Conservation (phyloP, 192 early-diverging fungal species). For the Backusella tuberculispora region DNA sequence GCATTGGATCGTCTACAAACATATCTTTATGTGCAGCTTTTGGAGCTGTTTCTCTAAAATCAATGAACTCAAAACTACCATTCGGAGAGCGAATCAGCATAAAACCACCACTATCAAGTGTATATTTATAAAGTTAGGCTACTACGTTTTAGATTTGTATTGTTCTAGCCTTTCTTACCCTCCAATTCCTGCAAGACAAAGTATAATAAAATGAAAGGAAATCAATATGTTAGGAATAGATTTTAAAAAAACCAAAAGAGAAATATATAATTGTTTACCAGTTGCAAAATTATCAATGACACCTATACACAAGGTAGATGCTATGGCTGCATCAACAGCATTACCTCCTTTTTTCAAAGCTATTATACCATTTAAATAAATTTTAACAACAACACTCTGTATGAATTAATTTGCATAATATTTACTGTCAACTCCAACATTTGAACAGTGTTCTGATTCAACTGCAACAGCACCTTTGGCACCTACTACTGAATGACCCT, state of each 20-base stretch:
- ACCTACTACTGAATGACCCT: slow-evolving; percentile 39
- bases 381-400: not conserved
- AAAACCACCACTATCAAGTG: slow-evolving; percentile 77
- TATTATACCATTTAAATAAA: slow-evolving; percentile 22
- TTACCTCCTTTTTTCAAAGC: slow-evolving; percentile 87
- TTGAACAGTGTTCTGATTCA: slow-evolving; percentile 70
- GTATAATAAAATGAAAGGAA: not conserved
- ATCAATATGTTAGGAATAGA: not conserved
- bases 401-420: not conserved
- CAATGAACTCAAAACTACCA: slow-evolving; percentile 68
- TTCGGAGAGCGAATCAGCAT: slow-evolving; percentile 76
- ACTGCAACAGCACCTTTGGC: slow-evolving; percentile 69
- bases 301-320: slow-evolving; percentile 86
- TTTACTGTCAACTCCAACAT: slow-evolving; percentile 66
- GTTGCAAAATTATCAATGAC: slow-evolving; percentile 84
- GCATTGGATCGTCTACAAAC: slow-evolving; percentile 73
- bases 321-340: slow-evolving; percentile 89
- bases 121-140: slow-evolving; percentile 17
- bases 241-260: not conserved
- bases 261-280: slow-evolving; percentile 45
- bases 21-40: slow-evolving; percentile 73
- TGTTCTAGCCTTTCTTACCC: slow-evolving; percentile 44
- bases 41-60: slow-evolving; percentile 90
- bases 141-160: not conserved
- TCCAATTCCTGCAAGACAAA: slow-evolving; percentile 60